phyloP scores from a whole-genome alignment of 306 rosid genomes.

The Hippophae tibetana region DNA sequence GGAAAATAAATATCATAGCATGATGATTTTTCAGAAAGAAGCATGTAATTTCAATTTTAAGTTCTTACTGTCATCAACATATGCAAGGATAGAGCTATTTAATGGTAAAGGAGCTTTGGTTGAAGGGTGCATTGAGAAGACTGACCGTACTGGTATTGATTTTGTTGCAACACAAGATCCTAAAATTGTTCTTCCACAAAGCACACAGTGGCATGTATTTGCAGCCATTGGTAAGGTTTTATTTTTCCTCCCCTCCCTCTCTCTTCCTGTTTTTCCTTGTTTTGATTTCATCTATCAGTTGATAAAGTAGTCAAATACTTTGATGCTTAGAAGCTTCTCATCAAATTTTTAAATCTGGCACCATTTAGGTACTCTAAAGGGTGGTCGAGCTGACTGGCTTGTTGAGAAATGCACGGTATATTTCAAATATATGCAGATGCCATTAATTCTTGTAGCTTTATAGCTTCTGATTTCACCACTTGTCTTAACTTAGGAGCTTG shows the following conservation, averaged over 20 bases:
- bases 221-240: conserved; percentile 61
- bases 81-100: conserved; percentile 83
- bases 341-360: conserved; percentile 16
- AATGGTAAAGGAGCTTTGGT: conserved; percentile 81
- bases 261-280: too few species aligned
- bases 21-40: too few species aligned
- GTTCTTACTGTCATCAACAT: conserved; percentile 20
- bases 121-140: conserved; percentile 59
- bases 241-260: background rate
- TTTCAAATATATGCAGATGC: conserved; percentile 13
- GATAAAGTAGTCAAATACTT: conserved; percentile 7
- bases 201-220: conserved; percentile 65
- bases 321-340: conserved; percentile 5
- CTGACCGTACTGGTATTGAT: conserved; percentile 54
- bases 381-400: conserved; percentile 95
- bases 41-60: background rate
- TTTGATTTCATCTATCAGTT: background rate
- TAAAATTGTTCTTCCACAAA: conserved; percentile 44
- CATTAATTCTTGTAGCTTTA: background rate
- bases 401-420: conserved; percentile 90
- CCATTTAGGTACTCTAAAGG: conserved; percentile 72
- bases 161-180: conserved; percentile 66
- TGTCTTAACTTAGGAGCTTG: conserved; percentile 59
- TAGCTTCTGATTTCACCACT: conserved; percentile 8
- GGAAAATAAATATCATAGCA: background rate